Conservation (phyloP, 1,139 yeast species). For the Groenewaldozyma auringiensis region DNA sequence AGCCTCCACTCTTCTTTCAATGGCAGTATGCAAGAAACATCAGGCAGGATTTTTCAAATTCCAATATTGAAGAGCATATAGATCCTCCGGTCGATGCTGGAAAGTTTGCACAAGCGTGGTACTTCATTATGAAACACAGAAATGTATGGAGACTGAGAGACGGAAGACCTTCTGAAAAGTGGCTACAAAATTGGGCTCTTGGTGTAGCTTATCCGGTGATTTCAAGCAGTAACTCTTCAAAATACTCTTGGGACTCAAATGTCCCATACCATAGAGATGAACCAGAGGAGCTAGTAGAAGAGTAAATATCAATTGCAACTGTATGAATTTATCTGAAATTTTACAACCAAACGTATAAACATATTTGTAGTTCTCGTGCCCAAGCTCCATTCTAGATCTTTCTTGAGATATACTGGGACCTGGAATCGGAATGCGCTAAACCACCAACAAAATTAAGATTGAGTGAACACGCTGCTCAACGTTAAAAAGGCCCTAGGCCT, state of each 20-base stretch:
- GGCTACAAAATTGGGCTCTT: constrained; percentile 8
- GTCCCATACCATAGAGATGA: not conserved
- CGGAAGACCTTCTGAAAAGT: not conserved
- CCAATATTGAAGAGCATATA: constrained; percentile 9
- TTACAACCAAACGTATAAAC: too few species aligned
- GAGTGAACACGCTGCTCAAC: too few species aligned
- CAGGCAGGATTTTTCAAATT: constrained; percentile 13
- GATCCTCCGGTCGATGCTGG: not conserved
- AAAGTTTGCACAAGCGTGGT: not conserved
- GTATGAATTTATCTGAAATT: too few species aligned
- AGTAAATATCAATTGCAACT: too few species aligned
- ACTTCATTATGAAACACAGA: not conserved
- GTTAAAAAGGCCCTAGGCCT: too few species aligned
- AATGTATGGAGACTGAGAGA: not conserved
- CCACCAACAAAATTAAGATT: too few species aligned
- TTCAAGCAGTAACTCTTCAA: not conserved
- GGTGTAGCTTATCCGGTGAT: not conserved
- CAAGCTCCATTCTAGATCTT: too few species aligned
- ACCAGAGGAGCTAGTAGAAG: not conserved
- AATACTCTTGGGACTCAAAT: not conserved
- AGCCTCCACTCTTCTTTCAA: constrained; percentile 15
- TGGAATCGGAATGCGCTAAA: too few species aligned
- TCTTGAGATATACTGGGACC: too few species aligned
- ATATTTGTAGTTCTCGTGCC: too few species aligned
- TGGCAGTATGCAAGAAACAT: constrained; percentile 15